Evolutionary conservation across 2,329 filamentous ascomycete genomes (phyloP), one percentile per base, ranked within the genome.

Genomic region (Fusarium agapanthi): DNA sequence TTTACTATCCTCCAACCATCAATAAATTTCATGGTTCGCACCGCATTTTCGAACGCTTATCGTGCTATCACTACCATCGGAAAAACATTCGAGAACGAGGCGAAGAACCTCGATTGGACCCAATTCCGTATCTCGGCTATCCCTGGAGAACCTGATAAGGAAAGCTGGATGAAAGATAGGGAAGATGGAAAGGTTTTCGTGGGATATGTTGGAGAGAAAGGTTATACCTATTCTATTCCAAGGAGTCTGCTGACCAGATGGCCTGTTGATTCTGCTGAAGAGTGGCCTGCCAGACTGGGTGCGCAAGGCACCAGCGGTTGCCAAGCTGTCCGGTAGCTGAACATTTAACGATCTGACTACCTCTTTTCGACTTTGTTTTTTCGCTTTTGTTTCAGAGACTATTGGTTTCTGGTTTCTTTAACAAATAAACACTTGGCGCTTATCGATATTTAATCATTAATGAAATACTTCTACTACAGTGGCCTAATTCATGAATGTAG

Each of bases 41-140:
- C 75, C 10, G 13, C 70, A 20, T 61, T 56, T 11, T 41, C 57
- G 2, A 48, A 32, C 12, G 71, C 72, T 6, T 81, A 76, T 13
- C 24, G 24, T 14, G 18, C 11, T 4, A 44, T 44, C 1, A 44
- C 43, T 16, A 3, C 43, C 0, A 44, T 44, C 12, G 43, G 43
- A 1, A 44, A 44, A 26, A 13, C 18, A 7, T 45, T 81, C 34
- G 65, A 76, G 22, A 58, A 67, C 3, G 43, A 78, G 1, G 75
- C 60, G 0, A 41, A 67, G 2, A 78, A 57, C 5, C 13, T 82
- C 3, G 77, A 81, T 14, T 81, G 75, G 78, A 80, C 76, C 2
- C 48, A 79, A 6, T 78, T 67, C 32, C 74, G 78, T 22, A 75
- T 81, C 45, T 67, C 73, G 1, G 44, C 28, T 5, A 78, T 82